Evolutionary conservation across 2,329 filamentous ascomycete genomes (phyloP).

Genomic region (Colletotrichum brevisporum): DNA sequence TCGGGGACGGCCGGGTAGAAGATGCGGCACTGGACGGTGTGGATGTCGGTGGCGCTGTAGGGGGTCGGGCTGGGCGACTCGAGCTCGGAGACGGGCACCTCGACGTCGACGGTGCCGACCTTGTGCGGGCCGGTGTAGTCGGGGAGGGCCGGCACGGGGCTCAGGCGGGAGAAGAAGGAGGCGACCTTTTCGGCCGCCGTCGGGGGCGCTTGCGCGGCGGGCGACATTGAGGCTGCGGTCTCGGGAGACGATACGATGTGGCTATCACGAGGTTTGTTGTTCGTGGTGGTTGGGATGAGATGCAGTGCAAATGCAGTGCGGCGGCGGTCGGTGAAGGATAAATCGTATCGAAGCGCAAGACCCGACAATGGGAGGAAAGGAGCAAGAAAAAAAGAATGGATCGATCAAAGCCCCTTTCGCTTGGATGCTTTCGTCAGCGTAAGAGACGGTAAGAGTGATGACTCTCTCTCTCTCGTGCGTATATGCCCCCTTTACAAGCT

Average conservation of each 20-base stretch:
- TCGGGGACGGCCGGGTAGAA: conserved; percentile 80
- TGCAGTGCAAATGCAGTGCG: not conserved
- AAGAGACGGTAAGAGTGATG: conserved; percentile 3
- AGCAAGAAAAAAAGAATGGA: conserved; percentile 5
- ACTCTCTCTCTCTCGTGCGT: not conserved
- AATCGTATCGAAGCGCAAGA: conserved; percentile 19
- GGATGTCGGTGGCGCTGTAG: conserved; percentile 68
- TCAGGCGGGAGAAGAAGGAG: conserved; percentile 69
- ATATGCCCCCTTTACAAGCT: conserved; percentile 12
- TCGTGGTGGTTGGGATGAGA: not conserved
- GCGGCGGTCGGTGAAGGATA: not conserved
- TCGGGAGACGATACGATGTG: not conserved
- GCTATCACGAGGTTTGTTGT: not conserved
- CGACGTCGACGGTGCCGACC: conserved; percentile 85
- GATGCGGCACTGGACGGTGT: conserved; percentile 84
- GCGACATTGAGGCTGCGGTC: conserved; percentile 22
- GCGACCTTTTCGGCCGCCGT: conserved; percentile 55
- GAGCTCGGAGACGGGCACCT: conserved; percentile 78
- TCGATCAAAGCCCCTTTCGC: conserved; percentile 1
- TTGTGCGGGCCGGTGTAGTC: conserved; percentile 82
- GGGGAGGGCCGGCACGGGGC: conserved; percentile 80
- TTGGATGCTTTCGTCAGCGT: not conserved
- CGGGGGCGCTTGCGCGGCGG: conserved; percentile 28
- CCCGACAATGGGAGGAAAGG: conserved; percentile 22
- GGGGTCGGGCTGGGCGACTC: conserved; percentile 67